Percentiles rank a stretch among this genome's conserved stretches.
Conservation (phyloP, 805 yeast genomes). For the Yarrowia sp. region DNA sequence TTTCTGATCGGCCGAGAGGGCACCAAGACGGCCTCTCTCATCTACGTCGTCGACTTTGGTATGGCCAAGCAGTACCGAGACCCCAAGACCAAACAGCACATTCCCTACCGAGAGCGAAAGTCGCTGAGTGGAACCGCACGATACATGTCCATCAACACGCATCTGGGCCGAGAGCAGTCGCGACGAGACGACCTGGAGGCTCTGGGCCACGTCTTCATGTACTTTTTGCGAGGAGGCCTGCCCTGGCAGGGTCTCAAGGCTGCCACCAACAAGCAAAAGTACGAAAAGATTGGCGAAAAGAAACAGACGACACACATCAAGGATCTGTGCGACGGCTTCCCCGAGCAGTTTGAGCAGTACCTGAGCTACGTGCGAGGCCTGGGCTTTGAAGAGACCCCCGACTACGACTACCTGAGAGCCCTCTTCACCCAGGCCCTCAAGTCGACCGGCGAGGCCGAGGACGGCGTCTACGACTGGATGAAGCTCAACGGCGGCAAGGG, state of each 20-base stretch:
- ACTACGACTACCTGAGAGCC: conserved; percentile 79
- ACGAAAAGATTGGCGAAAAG: conserved; percentile 95
- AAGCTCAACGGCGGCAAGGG: conserved; percentile 91
- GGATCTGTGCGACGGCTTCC: conserved; percentile 85
- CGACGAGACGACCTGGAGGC: conserved; percentile 96
- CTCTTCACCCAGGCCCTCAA: conserved; percentile 76
- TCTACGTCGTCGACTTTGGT: conserved; percentile 93
- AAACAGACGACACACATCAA: conserved; percentile 84
- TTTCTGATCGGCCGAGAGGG: conserved; percentile 89
- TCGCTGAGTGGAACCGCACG: conserved; percentile 97
- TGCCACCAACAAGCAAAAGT: conserved; percentile 95
- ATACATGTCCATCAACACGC: conserved; percentile 94
- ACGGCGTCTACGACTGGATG: conserved; percentile 98
- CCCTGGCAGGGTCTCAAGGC: conserved; percentile 99
- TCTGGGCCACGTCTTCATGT: conserved; percentile 88
- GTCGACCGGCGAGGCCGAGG: conserved; percentile 66
- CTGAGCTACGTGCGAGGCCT: conserved; percentile 83
- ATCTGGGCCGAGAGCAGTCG: conserved; percentile 93
- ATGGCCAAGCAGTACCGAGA: conserved; percentile 98
- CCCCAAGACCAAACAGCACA: conserved; percentile 91
- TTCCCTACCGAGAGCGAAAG: conserved; percentile 94
- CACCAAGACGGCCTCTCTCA: conserved; percentile 75
- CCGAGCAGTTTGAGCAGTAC: conserved; percentile 90
- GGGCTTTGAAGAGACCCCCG: conserved; percentile 91
- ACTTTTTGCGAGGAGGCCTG: conserved; percentile 90